phyloP scores from a whole-genome alignment of 495 filamentous ascomycete genomes.

The Bathelium albidoporum region DNA sequence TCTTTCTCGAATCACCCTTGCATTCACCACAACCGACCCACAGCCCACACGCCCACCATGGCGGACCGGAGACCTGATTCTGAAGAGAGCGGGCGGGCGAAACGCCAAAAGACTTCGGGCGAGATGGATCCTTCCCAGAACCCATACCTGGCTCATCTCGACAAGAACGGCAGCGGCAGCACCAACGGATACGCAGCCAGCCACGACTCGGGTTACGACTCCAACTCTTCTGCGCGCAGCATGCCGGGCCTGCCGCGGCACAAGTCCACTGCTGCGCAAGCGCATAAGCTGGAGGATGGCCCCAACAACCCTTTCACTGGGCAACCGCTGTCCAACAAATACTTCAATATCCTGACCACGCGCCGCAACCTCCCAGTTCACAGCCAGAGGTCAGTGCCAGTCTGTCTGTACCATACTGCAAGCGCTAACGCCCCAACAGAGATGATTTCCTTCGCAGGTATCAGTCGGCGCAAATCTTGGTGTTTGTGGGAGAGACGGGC shows the following conservation, averaged over 20 bases:
- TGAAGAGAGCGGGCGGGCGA: constrained; percentile 31
- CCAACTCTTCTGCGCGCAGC: constrained; percentile 7
- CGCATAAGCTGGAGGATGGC: constrained; percentile 64
- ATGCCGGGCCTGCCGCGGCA: constrained; percentile 65
- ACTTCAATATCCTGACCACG: constrained; percentile 77
- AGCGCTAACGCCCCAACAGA: constrained; percentile 34
- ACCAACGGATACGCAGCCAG: constrained; percentile 32
- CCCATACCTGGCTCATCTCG: constrained; percentile 87
- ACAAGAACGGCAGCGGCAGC: constrained; percentile 38
- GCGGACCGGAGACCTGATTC: constrained; percentile 33
- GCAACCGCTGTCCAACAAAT: constrained; percentile 62
- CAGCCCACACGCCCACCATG: constrained; percentile 21
- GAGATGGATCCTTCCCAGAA: constrained; percentile 52
- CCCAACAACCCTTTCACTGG: constrained; percentile 79
- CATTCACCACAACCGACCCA: neutral
- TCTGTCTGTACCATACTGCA: constrained; percentile 3
- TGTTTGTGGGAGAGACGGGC: constrained; percentile 98
- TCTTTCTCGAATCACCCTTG: neutral
- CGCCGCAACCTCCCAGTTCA: constrained; percentile 83
- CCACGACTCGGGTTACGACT: constrained; percentile 7
- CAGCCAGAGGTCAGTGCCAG: constrained; percentile 60
- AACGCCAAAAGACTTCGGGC: constrained; percentile 37
- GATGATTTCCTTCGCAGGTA: constrained; percentile 90
- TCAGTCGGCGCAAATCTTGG: constrained; percentile 86
- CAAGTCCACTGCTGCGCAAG: constrained; percentile 67